Percentiles rank a stretch among this genome's conserved stretches.
phyloP scores from a whole-genome alignment of 495 filamentous ascomycete species.

The Saxispiralis lemnorum region DNA sequence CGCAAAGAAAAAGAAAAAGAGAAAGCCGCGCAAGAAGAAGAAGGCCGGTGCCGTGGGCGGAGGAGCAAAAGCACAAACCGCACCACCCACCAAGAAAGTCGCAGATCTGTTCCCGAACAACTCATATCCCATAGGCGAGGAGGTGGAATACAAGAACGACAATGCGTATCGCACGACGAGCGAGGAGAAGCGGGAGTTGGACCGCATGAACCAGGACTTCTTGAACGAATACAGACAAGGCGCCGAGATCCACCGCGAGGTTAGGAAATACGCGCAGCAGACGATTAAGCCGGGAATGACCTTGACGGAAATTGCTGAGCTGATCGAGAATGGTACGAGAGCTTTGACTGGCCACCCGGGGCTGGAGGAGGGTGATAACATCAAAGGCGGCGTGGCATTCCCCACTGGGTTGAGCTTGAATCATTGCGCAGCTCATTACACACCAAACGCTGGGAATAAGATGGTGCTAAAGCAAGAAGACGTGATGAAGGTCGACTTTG shows the following conservation, averaged over 20 bases:
- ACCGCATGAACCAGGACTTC: slow-evolving; percentile 37
- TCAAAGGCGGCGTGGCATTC: slow-evolving; percentile 44
- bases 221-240: slow-evolving; percentile 42
- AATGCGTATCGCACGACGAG: slow-evolving; percentile 40
- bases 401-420: slow-evolving; percentile 44
- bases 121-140: slow-evolving; percentile 37
- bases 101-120: slow-evolving; percentile 32
- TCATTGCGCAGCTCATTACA: slow-evolving; percentile 44
- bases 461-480: slow-evolving; percentile 37
- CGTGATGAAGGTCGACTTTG: slow-evolving; percentile 54
- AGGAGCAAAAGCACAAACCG: slow-evolving; percentile 30
- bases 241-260: slow-evolving; percentile 44
- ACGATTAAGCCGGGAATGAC: slow-evolving; percentile 38
- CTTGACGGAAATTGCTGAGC: slow-evolving; percentile 41
- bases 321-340: slow-evolving; percentile 44
- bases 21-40: slow-evolving; percentile 29
- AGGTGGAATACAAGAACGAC: slow-evolving; percentile 32
- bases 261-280: slow-evolving; percentile 39
- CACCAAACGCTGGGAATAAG: slow-evolving; percentile 46
- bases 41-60: slow-evolving; percentile 11
- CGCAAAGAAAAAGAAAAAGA: slow-evolving; percentile 38
- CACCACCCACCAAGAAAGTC: slow-evolving; percentile 37
- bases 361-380: slow-evolving; percentile 38
- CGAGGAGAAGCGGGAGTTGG: slow-evolving; percentile 39
- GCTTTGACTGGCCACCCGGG: slow-evolving; percentile 39